Evolutionary conservation across 768 basidiomycete species (phyloP), one percentile per base, ranked within the genome.

Genomic region (Terana coerulea): DNA sequence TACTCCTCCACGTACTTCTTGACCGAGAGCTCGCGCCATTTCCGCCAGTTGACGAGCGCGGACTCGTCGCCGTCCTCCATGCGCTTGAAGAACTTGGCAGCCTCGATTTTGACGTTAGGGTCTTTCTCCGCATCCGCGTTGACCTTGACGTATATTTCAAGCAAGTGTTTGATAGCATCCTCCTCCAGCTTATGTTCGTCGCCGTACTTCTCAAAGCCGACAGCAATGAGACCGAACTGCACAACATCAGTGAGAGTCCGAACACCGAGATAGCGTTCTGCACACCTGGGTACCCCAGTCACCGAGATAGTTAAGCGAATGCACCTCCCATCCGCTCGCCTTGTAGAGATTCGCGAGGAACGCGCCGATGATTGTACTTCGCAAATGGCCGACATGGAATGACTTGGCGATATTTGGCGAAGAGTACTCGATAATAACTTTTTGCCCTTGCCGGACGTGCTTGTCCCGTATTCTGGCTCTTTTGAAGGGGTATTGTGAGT

Each of bases 291-390:
- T 98, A 21, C 95, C 95, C 95, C 95, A 98, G 64, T 98, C 95
- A 2, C 95, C 95, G 14, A 98, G 79, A 66, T 99, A 99, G 67
- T 99, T 99, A 69, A 98, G 73, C 1, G 88, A 79, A 31, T 80
- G 68, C n/a, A 95, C 93, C 6, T 92, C 80, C 94, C 92, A 98
- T 14, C 95, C 95, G 61, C 87, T 91, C 6, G 91, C 79, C 63
- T 84, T 86, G 75, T 98, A 95, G 35, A 98, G 61, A 69, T 98
- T 98, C 9, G 81, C 75, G 52, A 98, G 69, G 74, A 97, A 97
- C 0, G 91, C 87, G n/a, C 95, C 95, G 64, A 98, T 95, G 67
- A 99, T 99, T n/a, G 95, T 99, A 48, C 91, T 94, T 33, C 95
- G 81, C 53, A 98, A 72, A 69, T 98, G 95, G 12, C 95, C 97